Conservation (phyloP, 805 yeast species). For the Metschnikowia borealis region DNA sequence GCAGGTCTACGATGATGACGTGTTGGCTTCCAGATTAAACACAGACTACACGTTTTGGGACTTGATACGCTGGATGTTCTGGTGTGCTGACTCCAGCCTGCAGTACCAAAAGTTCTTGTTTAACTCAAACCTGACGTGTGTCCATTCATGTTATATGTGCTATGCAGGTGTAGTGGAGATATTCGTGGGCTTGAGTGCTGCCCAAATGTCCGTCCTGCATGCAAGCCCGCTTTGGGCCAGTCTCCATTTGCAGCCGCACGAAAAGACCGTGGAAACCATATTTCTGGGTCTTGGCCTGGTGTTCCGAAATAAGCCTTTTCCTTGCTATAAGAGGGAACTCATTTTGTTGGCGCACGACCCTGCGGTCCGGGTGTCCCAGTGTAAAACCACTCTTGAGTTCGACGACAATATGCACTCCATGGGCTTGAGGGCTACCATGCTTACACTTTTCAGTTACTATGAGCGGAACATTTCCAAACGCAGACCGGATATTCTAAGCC, state of each 20-base stretch:
- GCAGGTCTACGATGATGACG: constrained; percentile 30
- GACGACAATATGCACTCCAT: constrained; percentile 29
- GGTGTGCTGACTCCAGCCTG: constrained; percentile 30
- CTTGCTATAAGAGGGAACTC: constrained; percentile 27
- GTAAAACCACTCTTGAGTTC: constrained; percentile 8
- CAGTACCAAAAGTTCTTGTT: constrained; percentile 17
- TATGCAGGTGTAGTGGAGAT: constrained; percentile 19
- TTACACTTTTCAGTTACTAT: constrained; percentile 3
- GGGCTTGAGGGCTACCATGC: constrained; percentile 19
- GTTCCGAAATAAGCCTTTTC: constrained; percentile 17
- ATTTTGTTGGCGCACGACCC: constrained; percentile 21
- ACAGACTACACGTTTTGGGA: constrained; percentile 30
- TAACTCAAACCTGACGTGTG: constrained; percentile 19
- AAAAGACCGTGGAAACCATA: constrained; percentile 27
- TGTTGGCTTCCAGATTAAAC: constrained; percentile 23
- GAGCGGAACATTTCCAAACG: neutral
- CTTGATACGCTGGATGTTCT: constrained; percentile 33
- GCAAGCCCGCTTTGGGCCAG: neutral
- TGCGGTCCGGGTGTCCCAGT: constrained; percentile 9
- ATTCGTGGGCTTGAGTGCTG: constrained; percentile 20
- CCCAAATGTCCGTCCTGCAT: constrained; percentile 13
- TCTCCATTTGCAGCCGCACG: constrained; percentile 1
- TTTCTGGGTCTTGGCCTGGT: constrained; percentile 27
- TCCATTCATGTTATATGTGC: constrained; percentile 23
- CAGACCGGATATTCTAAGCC: constrained; percentile 1